phyloP scores from a whole-genome alignment of 2,329 filamentous ascomycete genomes.

The Cladophialophora chaetospira region DNA sequence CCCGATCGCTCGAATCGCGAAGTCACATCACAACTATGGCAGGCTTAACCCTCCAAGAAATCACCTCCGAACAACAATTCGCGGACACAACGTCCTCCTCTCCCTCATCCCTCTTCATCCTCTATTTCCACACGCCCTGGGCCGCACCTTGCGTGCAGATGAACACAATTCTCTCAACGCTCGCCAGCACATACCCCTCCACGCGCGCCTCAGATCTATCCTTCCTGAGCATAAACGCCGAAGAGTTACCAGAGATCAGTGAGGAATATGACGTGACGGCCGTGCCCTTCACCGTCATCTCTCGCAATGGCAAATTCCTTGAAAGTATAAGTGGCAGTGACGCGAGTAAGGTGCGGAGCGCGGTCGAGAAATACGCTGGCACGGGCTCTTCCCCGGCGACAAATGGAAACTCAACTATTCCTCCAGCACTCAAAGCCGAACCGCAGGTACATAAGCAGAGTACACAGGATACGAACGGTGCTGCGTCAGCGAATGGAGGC shows the following conservation, averaged over 20 bases:
- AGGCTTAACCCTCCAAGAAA: conserved; percentile 73
- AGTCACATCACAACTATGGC: too few species aligned
- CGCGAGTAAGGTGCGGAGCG: conserved; percentile 77
- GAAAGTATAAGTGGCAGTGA: conserved; percentile 90
- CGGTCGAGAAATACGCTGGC: conserved; percentile 79
- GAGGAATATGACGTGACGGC: conserved; percentile 93
- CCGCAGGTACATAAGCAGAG: conserved; percentile 39
- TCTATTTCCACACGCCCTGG: conserved; percentile 97
- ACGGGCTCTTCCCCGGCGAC: conserved; percentile 37
- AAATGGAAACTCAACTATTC: conserved; percentile 41
- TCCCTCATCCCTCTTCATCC: conserved; percentile 71
- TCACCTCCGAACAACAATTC: conserved; percentile 75
- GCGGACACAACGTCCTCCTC: conserved; percentile 66
- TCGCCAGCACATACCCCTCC: conserved; percentile 81
- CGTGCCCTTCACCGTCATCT: conserved; percentile 86
- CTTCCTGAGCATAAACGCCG: conserved; percentile 91
- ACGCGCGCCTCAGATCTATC: conserved; percentile 60
- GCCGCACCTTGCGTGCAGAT: conserved; percentile 95
- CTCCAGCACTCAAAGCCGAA: conserved; percentile 43
- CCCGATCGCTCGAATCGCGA: too few species aligned
- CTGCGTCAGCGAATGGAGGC: neutral
- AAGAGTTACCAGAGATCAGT: conserved; percentile 88
- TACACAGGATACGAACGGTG: conserved; percentile 24
- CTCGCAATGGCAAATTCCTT: conserved; percentile 72
- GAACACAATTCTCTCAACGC: conserved; percentile 78